Conservation (phyloP, 176 grass and related monocot genomes). For the Phoenix dactylifera region DNA sequence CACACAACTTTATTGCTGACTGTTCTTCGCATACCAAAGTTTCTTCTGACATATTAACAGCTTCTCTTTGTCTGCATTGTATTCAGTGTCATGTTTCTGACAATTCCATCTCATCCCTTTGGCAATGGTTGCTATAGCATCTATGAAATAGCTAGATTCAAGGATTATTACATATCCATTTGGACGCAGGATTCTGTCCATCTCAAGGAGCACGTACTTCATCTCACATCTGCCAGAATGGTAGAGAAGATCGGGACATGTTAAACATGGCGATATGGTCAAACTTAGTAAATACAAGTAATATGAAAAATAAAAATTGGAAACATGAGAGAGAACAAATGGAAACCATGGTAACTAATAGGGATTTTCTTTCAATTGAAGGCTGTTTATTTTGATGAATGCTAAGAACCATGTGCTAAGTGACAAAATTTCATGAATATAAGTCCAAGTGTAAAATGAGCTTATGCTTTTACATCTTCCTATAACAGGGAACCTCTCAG, state of each 20-base stretch:
- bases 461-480: too few species aligned
- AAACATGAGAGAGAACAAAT: too few species aligned
- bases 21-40: conserved; percentile 64
- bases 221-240: conserved; percentile 59
- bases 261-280: not conserved
- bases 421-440: too few species aligned
- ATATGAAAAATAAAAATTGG: too few species aligned
- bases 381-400: too few species aligned
- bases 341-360: too few species aligned
- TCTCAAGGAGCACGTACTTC: conserved; percentile 87
- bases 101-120: conserved; percentile 95
- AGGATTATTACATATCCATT: conserved; percentile 63
- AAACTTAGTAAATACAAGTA: too few species aligned
- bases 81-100: conserved; percentile 48
- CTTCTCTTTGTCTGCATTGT: conserved; percentile 66
- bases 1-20: not conserved
- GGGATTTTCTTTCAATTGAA: too few species aligned
- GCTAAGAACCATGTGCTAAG: too few species aligned
- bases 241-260: not conserved
- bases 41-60: conserved; percentile 85
- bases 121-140: conserved; percentile 51
- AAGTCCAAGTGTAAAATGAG: too few species aligned
- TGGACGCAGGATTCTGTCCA: conserved; percentile 89
- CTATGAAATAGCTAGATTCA: conserved; percentile 72
- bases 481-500: too few species aligned